Evolutionary conservation across 352 stramenopile genomes (phyloP).

Genomic region (Aphanomyces cochlioides): DNA sequence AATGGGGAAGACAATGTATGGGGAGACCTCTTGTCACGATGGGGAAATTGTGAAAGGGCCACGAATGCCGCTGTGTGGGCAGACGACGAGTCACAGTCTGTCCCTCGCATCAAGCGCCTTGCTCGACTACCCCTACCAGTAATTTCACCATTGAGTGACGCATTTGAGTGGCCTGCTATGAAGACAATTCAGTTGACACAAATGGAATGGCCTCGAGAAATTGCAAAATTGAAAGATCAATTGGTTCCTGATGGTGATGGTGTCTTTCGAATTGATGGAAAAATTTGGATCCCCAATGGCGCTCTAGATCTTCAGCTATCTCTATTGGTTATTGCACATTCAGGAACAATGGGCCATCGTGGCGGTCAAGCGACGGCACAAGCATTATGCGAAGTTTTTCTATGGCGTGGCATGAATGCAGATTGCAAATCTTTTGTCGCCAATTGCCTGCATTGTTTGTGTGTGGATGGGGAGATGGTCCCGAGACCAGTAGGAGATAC

Average conservation of each 20-base stretch:
- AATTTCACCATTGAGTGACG: neutral
- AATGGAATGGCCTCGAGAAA: neutral
- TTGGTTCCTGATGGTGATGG: no score
- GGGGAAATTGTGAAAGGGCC: constrained; percentile 5
- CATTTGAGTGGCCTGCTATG: neutral
- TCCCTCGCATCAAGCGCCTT: neutral
- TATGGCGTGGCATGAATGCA: constrained; percentile 13
- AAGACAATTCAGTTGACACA: neutral
- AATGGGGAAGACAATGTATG: constrained; percentile 36
- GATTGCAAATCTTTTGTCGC: neutral
- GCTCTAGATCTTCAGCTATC: constrained; percentile 32
- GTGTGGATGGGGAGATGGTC: constrained; percentile 14
- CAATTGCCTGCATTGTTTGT: constrained; percentile 17
- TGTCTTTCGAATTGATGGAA: no score
- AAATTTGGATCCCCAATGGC: no score
- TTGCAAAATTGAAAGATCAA: constrained; percentile 29
- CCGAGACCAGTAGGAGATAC: constrained; percentile 32
- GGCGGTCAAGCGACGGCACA: constrained; percentile 27
- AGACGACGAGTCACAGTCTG: constrained; percentile 25
- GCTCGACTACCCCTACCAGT: neutral
- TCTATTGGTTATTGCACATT: constrained; percentile 16
- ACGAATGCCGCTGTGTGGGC: neutral
- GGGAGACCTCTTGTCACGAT: constrained; percentile 37
- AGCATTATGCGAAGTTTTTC: constrained; percentile 26
- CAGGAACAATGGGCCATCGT: constrained; percentile 33